These are phyloP conservation scores for Saussurea involucrata DNA, from an alignment of 129 eudicot species.

Conservation along the genomic window DNA sequence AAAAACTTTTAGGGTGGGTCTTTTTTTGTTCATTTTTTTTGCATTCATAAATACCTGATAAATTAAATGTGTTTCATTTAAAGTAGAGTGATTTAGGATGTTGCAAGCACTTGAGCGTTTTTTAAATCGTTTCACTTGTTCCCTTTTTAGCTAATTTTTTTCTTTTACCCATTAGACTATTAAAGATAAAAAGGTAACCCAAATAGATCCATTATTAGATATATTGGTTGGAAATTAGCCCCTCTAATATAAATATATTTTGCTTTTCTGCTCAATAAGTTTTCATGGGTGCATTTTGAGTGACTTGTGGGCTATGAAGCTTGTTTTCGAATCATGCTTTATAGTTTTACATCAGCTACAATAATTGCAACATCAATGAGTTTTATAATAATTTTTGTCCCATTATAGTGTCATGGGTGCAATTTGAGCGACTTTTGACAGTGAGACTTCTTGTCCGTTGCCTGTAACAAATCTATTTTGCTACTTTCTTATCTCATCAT, in stretches of 20 bases:
- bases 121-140: background rate
- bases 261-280: background rate
- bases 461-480: background rate
- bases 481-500: background rate
- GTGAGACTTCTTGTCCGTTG: background rate
- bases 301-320: background rate
- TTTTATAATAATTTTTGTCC: background rate
- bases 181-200: background rate
- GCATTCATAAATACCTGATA: background rate
- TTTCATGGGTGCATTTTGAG: background rate
- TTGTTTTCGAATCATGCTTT: background rate
- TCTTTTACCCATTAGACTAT: background rate
- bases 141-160: background rate
- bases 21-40: background rate
- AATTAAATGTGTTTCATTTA: background rate
- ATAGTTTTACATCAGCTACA: background rate
- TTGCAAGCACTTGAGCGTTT: background rate
- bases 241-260: background rate
- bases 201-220: background rate
- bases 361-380: background rate
- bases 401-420: background rate
- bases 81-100: background rate
- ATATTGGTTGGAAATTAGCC: background rate
- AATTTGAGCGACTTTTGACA: background rate
- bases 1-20: background rate